These are phyloP conservation scores for Triticum monococcum DNA, from an alignment of 176 grass and related monocot species.

Conservation along the genomic window DNA sequence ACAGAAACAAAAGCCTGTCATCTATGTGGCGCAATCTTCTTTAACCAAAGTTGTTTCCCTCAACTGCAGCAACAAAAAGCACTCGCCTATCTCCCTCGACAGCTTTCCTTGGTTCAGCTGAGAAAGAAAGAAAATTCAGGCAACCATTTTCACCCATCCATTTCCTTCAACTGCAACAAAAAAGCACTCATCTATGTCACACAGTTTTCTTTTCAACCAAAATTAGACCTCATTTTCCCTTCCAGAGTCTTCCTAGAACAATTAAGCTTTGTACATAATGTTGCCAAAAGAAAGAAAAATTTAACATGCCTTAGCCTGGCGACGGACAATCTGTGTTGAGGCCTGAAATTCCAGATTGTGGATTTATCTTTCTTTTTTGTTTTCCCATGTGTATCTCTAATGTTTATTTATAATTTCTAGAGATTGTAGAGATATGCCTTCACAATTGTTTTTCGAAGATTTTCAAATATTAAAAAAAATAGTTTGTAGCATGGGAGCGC, in stretches of 20 bases:
- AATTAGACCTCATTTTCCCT: neutral
- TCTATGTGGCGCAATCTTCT: neutral
- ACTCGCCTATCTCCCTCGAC: neutral
- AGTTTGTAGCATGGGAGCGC: too few relatives aligned
- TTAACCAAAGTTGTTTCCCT: neutral
- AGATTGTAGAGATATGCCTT: too few relatives aligned
- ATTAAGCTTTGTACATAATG: neutral
- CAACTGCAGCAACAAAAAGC: neutral
- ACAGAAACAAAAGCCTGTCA: neutral
- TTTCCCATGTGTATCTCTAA: too few relatives aligned
- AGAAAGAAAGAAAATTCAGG: neutral
- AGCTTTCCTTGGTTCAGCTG: neutral
- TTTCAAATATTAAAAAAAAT: too few relatives aligned
- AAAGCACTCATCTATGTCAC: neutral
- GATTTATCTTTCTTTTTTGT: too few relatives aligned
- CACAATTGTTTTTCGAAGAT: too few relatives aligned
- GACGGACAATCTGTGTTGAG: neutral
- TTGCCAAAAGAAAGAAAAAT: neutral
- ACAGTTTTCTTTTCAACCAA: too few relatives aligned
- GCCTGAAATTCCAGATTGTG: too few relatives aligned
- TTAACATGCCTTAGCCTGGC: neutral
- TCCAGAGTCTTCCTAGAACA: neutral
- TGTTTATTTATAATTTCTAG: too few relatives aligned
- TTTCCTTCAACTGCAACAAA: neutral
- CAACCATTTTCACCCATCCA: neutral